Evolutionary conservation across 2,329 filamentous ascomycete genomes (phyloP).

Genomic region (Aspergillus ibericus): DNA sequence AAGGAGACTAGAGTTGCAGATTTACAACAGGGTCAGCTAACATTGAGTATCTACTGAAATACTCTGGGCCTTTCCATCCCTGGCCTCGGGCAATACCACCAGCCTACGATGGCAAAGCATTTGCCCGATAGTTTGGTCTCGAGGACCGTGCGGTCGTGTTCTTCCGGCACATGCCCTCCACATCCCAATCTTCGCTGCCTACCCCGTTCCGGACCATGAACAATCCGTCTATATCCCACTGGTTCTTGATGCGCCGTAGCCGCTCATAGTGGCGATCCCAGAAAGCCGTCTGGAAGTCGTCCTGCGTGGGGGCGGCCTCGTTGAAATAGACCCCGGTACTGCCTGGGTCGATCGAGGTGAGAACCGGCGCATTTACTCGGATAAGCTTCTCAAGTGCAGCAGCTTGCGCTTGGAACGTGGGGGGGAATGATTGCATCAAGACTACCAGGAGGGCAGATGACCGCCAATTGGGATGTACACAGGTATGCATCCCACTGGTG

Average conservation of each 20-base stretch:
- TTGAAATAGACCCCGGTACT: not conserved
- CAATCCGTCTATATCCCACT: slow-evolving; percentile 32
- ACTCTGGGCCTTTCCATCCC: not conserved
- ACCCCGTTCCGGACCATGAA: slow-evolving; percentile 27
- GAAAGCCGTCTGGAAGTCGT: not conserved
- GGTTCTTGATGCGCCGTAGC: slow-evolving; percentile 32
- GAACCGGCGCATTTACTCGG: not conserved
- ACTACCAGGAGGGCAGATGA: not conserved
- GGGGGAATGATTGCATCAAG: not conserved
- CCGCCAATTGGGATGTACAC: not conserved
- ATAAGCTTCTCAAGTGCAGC: not conserved
- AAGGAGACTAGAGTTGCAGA: not conserved
- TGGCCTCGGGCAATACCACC: not conserved
- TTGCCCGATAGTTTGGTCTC: not conserved
- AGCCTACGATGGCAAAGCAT: not conserved
- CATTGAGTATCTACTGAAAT: too few species aligned
- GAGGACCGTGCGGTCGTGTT: not conserved
- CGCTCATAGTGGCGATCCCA: slow-evolving; percentile 3
- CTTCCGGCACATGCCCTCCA: slow-evolving; percentile 21
- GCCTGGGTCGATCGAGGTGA: not conserved
- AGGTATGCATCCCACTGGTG: not conserved
- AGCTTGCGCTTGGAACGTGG: not conserved
- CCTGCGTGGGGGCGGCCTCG: not conserved
- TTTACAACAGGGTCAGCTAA: not conserved
- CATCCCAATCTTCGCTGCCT: slow-evolving; percentile 29